A percentile compares a stretch with the other conserved stretches of the same genome.
Evolutionary conservation across 2,329 filamentous ascomycete genomes (phyloP).

Genomic region (Ceratocystis eucalypticola): DNA sequence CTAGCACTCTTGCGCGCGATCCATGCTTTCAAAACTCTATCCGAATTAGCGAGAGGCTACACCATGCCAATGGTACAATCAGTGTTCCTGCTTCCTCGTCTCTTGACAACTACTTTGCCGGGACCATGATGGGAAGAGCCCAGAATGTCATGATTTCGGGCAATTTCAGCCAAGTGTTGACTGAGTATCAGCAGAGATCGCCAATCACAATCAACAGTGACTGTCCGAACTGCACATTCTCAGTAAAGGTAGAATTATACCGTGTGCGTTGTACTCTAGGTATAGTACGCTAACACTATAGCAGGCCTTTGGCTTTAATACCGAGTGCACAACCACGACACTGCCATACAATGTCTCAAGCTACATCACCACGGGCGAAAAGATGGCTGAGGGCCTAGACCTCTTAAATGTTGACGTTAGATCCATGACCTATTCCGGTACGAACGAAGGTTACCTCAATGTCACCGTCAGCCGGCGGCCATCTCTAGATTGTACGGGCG

Average conservation of each 20-base stretch:
- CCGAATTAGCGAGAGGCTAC: conserved; percentile 13
- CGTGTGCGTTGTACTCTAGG: neutral
- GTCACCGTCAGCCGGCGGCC: conserved; percentile 17
- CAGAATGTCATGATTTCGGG: conserved; percentile 18
- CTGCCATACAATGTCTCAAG: conserved; percentile 11
- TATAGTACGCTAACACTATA: neutral
- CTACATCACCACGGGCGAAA: conserved; percentile 1
- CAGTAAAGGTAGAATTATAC: conserved; percentile 6
- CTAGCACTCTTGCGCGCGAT: conserved; percentile 16
- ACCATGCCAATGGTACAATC: conserved; percentile 15
- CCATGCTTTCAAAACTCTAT: conserved; percentile 19
- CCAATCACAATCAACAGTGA: conserved; percentile 17
- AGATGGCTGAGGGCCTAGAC: conserved; percentile 2
- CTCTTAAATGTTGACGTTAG: conserved; percentile 10
- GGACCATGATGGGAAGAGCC: conserved; percentile 13
- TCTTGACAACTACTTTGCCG: conserved; percentile 15
- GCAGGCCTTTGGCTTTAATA: conserved; percentile 16
- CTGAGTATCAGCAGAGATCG: conserved; percentile 17
- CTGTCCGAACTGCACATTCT: conserved; percentile 18
- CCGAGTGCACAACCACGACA: neutral
- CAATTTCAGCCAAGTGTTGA: conserved; percentile 17
- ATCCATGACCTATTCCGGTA: neutral
- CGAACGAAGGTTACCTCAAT: conserved; percentile 16
- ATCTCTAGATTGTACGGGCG: conserved; percentile 12
- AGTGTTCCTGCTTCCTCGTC: conserved; percentile 10